These are phyloP conservation scores for Haplosporangium sp. DNA, from an alignment of 371 early-diverging fungal genomes.

Conservation along the genomic window DNA sequence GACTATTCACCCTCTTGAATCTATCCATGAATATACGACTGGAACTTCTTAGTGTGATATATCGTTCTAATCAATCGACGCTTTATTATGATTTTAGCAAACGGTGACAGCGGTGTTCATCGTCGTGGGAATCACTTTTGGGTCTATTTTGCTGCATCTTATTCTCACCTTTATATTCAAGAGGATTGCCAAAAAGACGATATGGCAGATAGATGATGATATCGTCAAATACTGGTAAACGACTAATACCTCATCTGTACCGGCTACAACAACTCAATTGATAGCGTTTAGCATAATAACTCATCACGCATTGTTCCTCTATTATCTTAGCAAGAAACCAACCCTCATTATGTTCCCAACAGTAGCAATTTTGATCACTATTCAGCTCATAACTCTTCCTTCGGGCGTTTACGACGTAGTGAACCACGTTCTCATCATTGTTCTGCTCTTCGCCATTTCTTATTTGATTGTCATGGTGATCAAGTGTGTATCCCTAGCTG, in stretches of 20 bases:
- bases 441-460: constrained; percentile 46
- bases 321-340: constrained; percentile 39
- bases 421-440: constrained; percentile 51
- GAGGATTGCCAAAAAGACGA: constrained; percentile 41
- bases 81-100: constrained; percentile 5
- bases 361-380: constrained; percentile 41
- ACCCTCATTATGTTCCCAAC: constrained; percentile 57
- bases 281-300: too few relatives aligned
- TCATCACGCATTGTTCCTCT: too few relatives aligned
- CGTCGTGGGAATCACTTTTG: constrained; percentile 47
- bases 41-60: too few relatives aligned
- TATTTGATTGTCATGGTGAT: constrained; percentile 51
- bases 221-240: constrained; percentile 55
- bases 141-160: constrained; percentile 50
- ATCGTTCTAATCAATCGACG: too few relatives aligned
- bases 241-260: background rate
- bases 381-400: constrained; percentile 49
- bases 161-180: constrained; percentile 43
- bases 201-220: constrained; percentile 57
- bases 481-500: constrained; percentile 47
- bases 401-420: constrained; percentile 30
- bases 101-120: constrained; percentile 52
- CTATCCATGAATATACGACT: too few relatives aligned
- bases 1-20: background rate
- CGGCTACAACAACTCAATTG: background rate